Conservation (phyloP, 1,139 yeast species). For the Candida labiduridarum region DNA sequence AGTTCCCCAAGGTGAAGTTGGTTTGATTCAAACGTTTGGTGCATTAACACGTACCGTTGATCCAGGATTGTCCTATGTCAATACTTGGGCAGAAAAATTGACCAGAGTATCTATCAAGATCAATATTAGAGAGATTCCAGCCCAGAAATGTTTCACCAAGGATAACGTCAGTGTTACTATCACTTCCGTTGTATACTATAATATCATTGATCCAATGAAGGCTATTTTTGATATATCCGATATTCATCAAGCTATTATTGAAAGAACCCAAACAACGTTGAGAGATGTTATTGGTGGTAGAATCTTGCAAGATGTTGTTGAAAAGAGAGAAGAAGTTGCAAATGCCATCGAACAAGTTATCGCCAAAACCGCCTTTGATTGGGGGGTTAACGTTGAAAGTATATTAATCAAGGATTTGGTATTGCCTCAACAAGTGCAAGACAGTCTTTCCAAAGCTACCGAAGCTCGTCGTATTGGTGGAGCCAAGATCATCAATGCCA, state of each 20-base stretch:
- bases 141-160: constrained; percentile 68
- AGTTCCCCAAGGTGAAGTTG: constrained; percentile 72
- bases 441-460: constrained; percentile 72
- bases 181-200: constrained; percentile 70
- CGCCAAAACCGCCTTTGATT: constrained; percentile 62
- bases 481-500: constrained; percentile 73
- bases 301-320: constrained; percentile 71
- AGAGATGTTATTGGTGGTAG: constrained; percentile 75
- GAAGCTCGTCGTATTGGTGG: constrained; percentile 80
- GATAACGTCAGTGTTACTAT: constrained; percentile 67
- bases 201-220: constrained; percentile 69
- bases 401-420: constrained; percentile 70
- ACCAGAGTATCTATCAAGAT: constrained; percentile 57
- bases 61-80: constrained; percentile 69
- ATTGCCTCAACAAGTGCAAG: constrained; percentile 59
- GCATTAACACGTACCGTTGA: constrained; percentile 67
- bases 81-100: constrained; percentile 64
- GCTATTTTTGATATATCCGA: constrained; percentile 62
- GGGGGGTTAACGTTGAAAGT: constrained; percentile 76
- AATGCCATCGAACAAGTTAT: constrained; percentile 64
- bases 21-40: constrained; percentile 70
- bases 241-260: constrained; percentile 62
- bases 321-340: constrained; percentile 74
- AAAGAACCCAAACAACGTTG: constrained; percentile 74
- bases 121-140: constrained; percentile 66